A percentile compares a stretch with the other conserved stretches of the same genome.
phyloP scores from a whole-genome alignment of 2,329 filamentous ascomycete genomes.

The Gnomoniopsis sp. region DNA sequence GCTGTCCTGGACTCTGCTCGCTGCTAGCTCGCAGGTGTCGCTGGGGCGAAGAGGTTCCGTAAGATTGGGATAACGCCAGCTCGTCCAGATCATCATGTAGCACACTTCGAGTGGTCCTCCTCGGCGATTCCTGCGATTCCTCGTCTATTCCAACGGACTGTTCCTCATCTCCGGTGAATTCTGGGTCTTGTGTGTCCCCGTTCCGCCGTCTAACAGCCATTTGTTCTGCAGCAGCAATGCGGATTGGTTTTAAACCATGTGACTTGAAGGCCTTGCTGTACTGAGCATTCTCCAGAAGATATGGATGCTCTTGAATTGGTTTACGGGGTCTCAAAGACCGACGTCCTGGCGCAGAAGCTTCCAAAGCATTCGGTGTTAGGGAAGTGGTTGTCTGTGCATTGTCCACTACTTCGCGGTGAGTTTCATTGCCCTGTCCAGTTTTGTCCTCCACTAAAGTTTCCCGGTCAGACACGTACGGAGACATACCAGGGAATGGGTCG shows the following conservation, averaged over 20 bases:
- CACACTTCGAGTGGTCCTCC: conserved; percentile 33
- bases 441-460: neutral
- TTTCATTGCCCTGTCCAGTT: neutral
- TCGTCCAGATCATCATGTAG: conserved; percentile 23
- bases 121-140: conserved; percentile 25
- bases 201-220: conserved; percentile 25
- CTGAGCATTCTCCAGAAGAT: conserved; percentile 52
- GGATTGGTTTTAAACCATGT: conserved; percentile 52
- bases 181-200: conserved; percentile 41
- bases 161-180: conserved; percentile 48
- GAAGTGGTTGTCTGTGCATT: neutral
- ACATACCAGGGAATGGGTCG: conserved; percentile 4
- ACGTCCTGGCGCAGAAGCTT: conserved; percentile 11
- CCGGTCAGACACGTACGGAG: neutral
- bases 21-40: conserved; percentile 25
- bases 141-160: conserved; percentile 29
- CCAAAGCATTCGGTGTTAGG: neutral
- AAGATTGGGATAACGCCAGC: conserved; percentile 27
- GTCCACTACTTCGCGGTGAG: neutral
- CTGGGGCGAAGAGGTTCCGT: conserved; percentile 24
- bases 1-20: conserved; percentile 24
- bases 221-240: conserved; percentile 32
- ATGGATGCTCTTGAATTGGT: conserved; percentile 59
- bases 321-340: conserved; percentile 57
- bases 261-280: conserved; percentile 51